Base-by-base conservation (phyloP, 2,329 filamentous ascomycete genomes). In the Tolypocladium tropicale region DNA sequence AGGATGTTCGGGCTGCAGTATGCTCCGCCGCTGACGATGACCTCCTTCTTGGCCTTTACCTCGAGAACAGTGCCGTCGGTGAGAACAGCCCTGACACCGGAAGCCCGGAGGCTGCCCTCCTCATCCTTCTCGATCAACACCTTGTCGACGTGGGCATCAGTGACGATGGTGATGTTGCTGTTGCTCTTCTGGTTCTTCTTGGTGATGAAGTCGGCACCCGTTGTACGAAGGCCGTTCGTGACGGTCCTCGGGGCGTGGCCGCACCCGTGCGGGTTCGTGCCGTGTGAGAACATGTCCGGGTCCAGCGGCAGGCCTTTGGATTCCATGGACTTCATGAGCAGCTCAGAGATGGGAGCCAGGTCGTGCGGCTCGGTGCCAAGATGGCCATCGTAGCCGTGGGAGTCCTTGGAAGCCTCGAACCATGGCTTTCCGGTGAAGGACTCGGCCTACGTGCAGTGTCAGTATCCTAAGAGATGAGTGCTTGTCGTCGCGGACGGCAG, bases 281-380 rank as follows among this genome's bases (percentile, higher is more conserved):
- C 83, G 58, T 55, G 65, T 1, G 76, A 75, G 62, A 84, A 84
- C 78, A 85, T 83, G 59, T 85, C 82, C 21, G 74, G 72, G 43
- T 80, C 74, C n/a, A 81, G 70, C 0, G 77, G 75, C 0, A 85
- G 65, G 4, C 81, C 81, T 57, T 77, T 69, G 2, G 77, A 78
- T 10, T 79, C 67, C 67, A 83, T 77, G 0, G 80, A 83, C 52
- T 83, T 74, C 32, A 78, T 69, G 11, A 84, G 65, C 33, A 78
- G 71, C 49, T 82, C 68, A 3, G 80, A 81, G 36, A 85, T 84
- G 1, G 81, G 80, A 3, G 79, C 79, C 1, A 82, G 68, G 57
- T 83, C 79, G 57, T 84, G 79, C 0, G 81, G 81, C 59, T 81
- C 80, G 7, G 73, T 79, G 53, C 82, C 74, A 1, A 85, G 68